Conservation (phyloP, 768 basidiomycete species). For the Pholiota conissans region DNA sequence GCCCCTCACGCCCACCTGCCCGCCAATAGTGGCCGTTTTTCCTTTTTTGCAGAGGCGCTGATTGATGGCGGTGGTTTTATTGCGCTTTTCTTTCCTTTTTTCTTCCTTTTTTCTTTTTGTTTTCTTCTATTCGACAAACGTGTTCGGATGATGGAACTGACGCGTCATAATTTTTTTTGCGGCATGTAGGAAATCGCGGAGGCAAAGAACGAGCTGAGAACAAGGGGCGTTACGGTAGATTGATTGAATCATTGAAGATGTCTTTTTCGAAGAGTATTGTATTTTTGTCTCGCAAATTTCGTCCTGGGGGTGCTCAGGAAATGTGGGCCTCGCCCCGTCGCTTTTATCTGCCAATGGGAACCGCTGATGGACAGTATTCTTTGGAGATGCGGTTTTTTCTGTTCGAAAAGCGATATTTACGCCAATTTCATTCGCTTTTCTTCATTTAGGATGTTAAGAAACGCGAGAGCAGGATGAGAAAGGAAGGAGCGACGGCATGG, state of each 20-base stretch:
- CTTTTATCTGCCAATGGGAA: too few relatives aligned
- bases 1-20: too few relatives aligned
- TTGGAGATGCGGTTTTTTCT: too few relatives aligned
- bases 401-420: too few relatives aligned
- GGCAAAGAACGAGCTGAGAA: slow-evolving; percentile 55
- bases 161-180: background rate
- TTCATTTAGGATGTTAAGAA: too few relatives aligned
- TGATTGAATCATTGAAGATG: slow-evolving; percentile 18
- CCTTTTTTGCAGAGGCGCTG: background rate
- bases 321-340: too few relatives aligned
- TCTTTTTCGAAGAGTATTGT: background rate
- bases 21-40: background rate
- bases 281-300: background rate
- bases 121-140: too few relatives aligned
- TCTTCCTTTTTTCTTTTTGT: slow-evolving; percentile 9
- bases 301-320: background rate
- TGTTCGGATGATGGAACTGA: too few relatives aligned
- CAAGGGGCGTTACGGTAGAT: slow-evolving; percentile 62
- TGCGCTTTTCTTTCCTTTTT: background rate
- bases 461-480: too few relatives aligned
- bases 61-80: background rate
- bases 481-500: too few relatives aligned
- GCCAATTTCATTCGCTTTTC: too few relatives aligned
- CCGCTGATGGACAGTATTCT: too few relatives aligned
- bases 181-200: slow-evolving; percentile 53